Percentiles rank a stretch among this genome's conserved stretches.
phyloP scores from a whole-genome alignment of 1,284 basidiomycete species.

The Macrocystidia cucumis region DNA sequence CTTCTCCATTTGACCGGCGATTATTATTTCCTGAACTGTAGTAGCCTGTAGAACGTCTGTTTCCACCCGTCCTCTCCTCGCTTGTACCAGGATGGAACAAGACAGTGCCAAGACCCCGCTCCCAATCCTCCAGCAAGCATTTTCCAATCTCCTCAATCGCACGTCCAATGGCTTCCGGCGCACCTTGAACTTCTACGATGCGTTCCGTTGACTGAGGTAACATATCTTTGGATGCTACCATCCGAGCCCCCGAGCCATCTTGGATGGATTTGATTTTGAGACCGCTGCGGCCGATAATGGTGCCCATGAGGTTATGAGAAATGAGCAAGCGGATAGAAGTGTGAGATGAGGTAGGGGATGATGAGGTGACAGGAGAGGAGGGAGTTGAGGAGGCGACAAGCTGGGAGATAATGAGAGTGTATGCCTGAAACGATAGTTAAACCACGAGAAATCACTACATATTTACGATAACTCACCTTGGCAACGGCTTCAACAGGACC shows the following conservation, averaged over 20 bases:
- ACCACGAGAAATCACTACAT: conserved; percentile 6
- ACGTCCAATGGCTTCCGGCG: conserved; percentile 84
- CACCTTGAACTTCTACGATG: conserved; percentile 93
- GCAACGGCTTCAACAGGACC: conserved; percentile 90
- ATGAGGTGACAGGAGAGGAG: conserved; percentile 54
- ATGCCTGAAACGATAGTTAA: conserved; percentile 84
- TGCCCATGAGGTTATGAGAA: conserved; percentile 99
- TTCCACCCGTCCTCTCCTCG: conserved; percentile 55
- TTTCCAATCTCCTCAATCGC: conserved; percentile 95
- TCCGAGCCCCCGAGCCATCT: conserved; percentile 91
- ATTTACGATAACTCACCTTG: conserved; percentile 51
- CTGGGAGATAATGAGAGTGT: conserved; percentile 90
- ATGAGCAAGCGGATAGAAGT: conserved; percentile 94
- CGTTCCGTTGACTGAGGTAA: conserved; percentile 98
- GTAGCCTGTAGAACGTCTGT: conserved; percentile 44
- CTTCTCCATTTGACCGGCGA: conserved; percentile 56
- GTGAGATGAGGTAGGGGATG: conserved; percentile 61
- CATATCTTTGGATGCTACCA: conserved; percentile 99
- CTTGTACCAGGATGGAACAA: conserved; percentile 90
- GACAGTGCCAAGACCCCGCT: conserved; percentile 87
- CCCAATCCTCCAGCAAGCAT: conserved; percentile 96
- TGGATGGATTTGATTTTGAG: conserved; percentile 99
- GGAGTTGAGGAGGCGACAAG: conserved; percentile 77
- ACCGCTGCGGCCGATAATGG: conserved; percentile 94
- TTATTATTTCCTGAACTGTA: conserved; percentile 33